phyloP scores from a whole-genome alignment of 768 basidiomycete genomes.

The Naematelia aurantialba region DNA sequence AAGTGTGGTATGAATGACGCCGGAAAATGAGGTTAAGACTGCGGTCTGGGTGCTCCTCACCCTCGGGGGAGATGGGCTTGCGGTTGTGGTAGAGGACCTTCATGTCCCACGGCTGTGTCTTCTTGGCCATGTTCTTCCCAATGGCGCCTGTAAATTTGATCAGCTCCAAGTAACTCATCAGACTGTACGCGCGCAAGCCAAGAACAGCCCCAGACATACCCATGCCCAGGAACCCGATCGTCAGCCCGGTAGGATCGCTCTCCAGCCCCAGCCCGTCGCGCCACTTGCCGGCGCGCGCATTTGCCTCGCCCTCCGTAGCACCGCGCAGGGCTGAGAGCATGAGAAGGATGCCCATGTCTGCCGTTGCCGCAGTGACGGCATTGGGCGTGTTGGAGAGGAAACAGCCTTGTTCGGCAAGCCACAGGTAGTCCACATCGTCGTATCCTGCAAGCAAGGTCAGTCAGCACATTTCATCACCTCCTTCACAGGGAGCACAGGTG shows the following conservation, averaged over 20 bases:
- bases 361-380: conserved; percentile 24
- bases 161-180: conserved; percentile 6
- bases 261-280: conserved; percentile 11
- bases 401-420: conserved; percentile 13
- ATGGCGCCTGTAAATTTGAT: conserved; percentile 14
- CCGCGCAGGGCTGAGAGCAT: conserved; percentile 18
- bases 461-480: background rate
- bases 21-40: background rate
- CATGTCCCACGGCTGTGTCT: conserved; percentile 18
- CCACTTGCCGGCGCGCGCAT: conserved; percentile 18
- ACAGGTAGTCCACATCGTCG: conserved; percentile 21
- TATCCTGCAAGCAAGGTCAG: conserved; percentile 3
- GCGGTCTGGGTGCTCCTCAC: background rate
- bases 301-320: conserved; percentile 8
- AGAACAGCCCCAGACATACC: conserved; percentile 3
- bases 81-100: conserved; percentile 28
- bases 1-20: too few species aligned
- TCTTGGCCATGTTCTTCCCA: conserved; percentile 19
- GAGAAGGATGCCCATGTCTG: conserved; percentile 26
- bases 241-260: conserved; percentile 11
- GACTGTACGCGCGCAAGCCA: too few species aligned
- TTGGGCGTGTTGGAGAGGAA: conserved; percentile 26
- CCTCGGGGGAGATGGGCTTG: conserved; percentile 6
- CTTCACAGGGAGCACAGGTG: too few species aligned
- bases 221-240: conserved; percentile 22